phyloP scores from a whole-genome alignment of 2,329 filamentous ascomycete species.

The Colletotrichum sansevieriae region DNA sequence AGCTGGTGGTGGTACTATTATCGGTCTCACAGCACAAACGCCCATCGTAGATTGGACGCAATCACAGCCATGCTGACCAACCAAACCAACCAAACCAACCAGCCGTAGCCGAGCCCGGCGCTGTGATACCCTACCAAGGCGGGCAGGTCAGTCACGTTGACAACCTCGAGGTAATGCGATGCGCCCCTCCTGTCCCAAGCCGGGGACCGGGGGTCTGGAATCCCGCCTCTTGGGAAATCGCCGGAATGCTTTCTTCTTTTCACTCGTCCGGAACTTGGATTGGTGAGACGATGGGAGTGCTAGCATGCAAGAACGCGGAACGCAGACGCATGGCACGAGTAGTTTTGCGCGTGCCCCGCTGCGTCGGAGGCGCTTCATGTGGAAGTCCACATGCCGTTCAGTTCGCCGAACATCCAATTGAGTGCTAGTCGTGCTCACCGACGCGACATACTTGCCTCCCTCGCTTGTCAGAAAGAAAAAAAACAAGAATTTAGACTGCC shows the following conservation, averaged over 20 bases:
- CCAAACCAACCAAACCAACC: slow-evolving; percentile 3
- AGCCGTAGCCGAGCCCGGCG: slow-evolving; percentile 24
- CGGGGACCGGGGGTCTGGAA: slow-evolving; percentile 28
- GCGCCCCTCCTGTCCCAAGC: slow-evolving; percentile 8
- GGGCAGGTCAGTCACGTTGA: slow-evolving; percentile 36
- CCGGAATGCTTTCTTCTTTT: not conserved
- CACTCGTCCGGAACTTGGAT: not conserved
- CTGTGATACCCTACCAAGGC: slow-evolving; percentile 27
- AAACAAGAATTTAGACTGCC: slow-evolving; percentile 23
- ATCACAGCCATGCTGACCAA: not conserved
- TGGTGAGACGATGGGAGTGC: slow-evolving; percentile 2
- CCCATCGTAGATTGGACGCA: slow-evolving; percentile 23
- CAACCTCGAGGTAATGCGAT: slow-evolving; percentile 10
- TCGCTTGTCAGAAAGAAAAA: not conserved
- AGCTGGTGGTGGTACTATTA: not conserved
- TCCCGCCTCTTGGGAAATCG: slow-evolving; percentile 12
- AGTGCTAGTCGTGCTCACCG: slow-evolving; percentile 26
- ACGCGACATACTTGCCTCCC: not conserved
- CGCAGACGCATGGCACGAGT: slow-evolving; percentile 13
- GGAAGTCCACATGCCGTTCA: slow-evolving; percentile 34
- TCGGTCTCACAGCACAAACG: slow-evolving; percentile 1
- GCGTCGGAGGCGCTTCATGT: slow-evolving; percentile 24
- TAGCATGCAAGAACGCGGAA: slow-evolving; percentile 9
- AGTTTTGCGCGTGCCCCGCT: slow-evolving; percentile 20
- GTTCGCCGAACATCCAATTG: not conserved